Evolutionary conservation across 192 early-diverging fungal genomes (phyloP), one percentile per base, ranked within the genome.

Genomic region (Backusella psychrophila): DNA sequence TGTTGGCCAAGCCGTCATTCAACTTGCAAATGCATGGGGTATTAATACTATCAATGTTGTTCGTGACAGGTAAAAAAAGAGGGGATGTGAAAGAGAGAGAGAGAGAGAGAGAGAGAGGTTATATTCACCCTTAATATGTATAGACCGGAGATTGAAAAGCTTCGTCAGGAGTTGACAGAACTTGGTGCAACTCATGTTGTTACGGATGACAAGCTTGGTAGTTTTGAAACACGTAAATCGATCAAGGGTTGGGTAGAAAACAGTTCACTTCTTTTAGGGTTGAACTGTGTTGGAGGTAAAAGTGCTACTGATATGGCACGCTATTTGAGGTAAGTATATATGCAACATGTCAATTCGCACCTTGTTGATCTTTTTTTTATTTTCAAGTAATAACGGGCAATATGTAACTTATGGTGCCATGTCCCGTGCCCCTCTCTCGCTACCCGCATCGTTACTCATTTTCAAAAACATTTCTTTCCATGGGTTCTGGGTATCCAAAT

Each of bases 401-500:
- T 42, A 81, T 71, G 79, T 98, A 8, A 97, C 94, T 11, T 99
- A 99, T 79, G 97, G 97, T 39, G 96, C 92, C 59, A 99, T 99
- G 96, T 93, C 95, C 7, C 84, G 90, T 1, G 89, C 95, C 72
- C 97, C 97, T 6, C 76, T 99, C 17, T 85, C 88, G 3, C 66
- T 98, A 71, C 94, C 96, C 6, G 94, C 96, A 34, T 92, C 91
- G 19, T 80, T 92, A 38, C 85, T 96, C 36, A 91, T 99, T 63
- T 98, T 99, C 82, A 94, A 92, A 75, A 89, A 96, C 41, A 75
- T 99, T 1, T 70, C 80, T 5, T 89, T 90, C 7, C 76, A 83
- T 17, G 97, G 97, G n/a, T 99, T 95, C 85, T 99, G 97, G 97
- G 93, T 97, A 88, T 90, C 92, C 44, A 84, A 89, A 33, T 99